Evolutionary conservation across 2,329 filamentous ascomycete genomes (phyloP).

Genomic region (Fusarium setosum): DNA sequence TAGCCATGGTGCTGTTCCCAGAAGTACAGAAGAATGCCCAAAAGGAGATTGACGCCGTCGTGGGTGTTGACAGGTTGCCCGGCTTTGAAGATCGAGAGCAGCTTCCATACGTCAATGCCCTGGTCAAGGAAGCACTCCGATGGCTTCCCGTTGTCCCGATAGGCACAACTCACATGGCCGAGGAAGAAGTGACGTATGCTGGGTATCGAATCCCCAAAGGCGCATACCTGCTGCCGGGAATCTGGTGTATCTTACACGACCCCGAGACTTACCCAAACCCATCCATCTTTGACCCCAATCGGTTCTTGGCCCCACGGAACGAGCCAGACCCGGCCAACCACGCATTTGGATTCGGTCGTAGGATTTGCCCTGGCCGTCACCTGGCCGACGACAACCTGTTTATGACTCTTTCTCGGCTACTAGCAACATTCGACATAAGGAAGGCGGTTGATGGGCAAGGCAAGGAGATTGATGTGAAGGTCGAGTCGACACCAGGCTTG

Average conservation of each 20-base stretch:
- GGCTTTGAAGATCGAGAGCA: constrained; percentile 39
- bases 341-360: constrained; percentile 50
- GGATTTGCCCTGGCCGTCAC: constrained; percentile 49
- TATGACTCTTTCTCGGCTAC: constrained; percentile 51
- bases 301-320: constrained; percentile 45
- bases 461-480: constrained; percentile 27
- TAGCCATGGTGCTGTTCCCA: constrained; percentile 41
- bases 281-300: constrained; percentile 46
- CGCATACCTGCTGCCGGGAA: constrained; percentile 35
- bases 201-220: constrained; percentile 46
- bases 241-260: constrained; percentile 62
- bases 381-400: constrained; percentile 48
- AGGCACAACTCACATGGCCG: constrained; percentile 52
- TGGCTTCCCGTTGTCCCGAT: constrained; percentile 50
- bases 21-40: constrained; percentile 40
- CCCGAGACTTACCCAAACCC: constrained; percentile 69
- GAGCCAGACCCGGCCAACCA: constrained; percentile 45
- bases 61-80: constrained; percentile 46
- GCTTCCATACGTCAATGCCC: constrained; percentile 45
- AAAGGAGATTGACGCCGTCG: constrained; percentile 42
- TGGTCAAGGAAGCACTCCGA: constrained; percentile 46
- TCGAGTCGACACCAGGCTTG: constrained; percentile 29
- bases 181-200: constrained; percentile 41
- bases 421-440: constrained; percentile 59
- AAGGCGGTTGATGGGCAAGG: constrained; percentile 36